Evolutionary conservation across 768 basidiomycete genomes (phyloP).

Genomic region (Psilocybe azurescens): DNA sequence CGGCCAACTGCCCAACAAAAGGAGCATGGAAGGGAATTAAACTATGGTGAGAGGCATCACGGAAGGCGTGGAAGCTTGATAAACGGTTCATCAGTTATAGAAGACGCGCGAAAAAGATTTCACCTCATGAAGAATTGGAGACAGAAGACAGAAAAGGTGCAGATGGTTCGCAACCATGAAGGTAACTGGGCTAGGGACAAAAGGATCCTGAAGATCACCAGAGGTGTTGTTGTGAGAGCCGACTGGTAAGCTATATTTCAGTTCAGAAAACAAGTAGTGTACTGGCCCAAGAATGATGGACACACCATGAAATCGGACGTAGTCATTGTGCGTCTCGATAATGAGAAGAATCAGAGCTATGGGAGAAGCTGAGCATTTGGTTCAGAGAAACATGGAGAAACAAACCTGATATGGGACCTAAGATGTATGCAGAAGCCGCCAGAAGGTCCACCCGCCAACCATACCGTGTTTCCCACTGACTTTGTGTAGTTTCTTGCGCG

Average conservation of each 20-base stretch:
- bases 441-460: constrained; percentile 71
- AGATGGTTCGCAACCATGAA: constrained; percentile 45
- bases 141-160: constrained; percentile 43
- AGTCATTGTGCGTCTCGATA: constrained; percentile 59
- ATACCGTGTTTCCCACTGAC: constrained; percentile 74
- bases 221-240: constrained; percentile 69
- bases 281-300: too few species aligned
- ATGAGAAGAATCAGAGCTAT: constrained; percentile 68
- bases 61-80: constrained; percentile 53
- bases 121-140: constrained; percentile 60
- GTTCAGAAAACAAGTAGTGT: not conserved
- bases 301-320: constrained; percentile 21
- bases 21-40: constrained; percentile 68
- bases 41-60: constrained; percentile 54
- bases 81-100: not conserved
- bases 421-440: constrained; percentile 66
- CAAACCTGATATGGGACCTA: constrained; percentile 78
- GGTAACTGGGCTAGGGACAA: constrained; percentile 55
- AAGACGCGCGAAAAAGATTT: constrained; percentile 23
- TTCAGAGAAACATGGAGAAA: constrained; percentile 2
- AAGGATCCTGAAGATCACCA: constrained; percentile 60
- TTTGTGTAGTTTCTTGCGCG: constrained; percentile 42
- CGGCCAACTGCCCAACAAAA: constrained; percentile 66
- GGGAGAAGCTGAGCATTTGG: not conserved
- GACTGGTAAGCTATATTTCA: constrained; percentile 83